These are phyloP conservation scores for Backusella mclennaniae DNA, from an alignment of 192 early-diverging fungal genomes.

Conservation along the genomic window DNA sequence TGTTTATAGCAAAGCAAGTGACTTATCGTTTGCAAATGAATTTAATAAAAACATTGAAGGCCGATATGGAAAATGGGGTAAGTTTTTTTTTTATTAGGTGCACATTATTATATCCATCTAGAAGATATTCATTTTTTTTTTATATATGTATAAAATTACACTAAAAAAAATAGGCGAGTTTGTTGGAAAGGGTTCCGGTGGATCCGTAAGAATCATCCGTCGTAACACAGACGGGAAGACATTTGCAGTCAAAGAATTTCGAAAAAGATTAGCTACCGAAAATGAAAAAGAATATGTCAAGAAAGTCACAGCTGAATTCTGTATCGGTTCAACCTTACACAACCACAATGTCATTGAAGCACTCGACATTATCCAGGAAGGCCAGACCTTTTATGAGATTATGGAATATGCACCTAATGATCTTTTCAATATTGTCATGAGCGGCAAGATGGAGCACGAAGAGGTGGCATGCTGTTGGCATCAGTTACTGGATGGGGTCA, in stretches of 20 bases:
- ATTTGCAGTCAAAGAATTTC: slow-evolving; percentile 85
- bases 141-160: neutral
- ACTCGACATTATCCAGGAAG: slow-evolving; percentile 73
- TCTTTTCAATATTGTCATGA: slow-evolving; percentile 79
- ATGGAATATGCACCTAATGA: slow-evolving; percentile 95
- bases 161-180: slow-evolving; percentile 23
- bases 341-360: slow-evolving; percentile 81
- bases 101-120: neutral
- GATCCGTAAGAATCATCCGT: slow-evolving; percentile 68
- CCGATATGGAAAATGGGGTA: slow-evolving; percentile 41
- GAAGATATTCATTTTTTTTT: neutral
- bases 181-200: slow-evolving; percentile 71
- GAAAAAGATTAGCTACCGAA: slow-evolving; percentile 61
- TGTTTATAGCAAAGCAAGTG: slow-evolving; percentile 17
- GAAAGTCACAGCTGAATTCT: slow-evolving; percentile 85
- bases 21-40: slow-evolving; percentile 33
- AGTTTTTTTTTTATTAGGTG: neutral
- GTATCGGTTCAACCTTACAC: slow-evolving; percentile 79
- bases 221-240: slow-evolving; percentile 58
- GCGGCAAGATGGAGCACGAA: slow-evolving; percentile 63
- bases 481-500: slow-evolving; percentile 73
- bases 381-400: slow-evolving; percentile 63
- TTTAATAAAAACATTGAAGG: slow-evolving; percentile 36
- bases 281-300: slow-evolving; percentile 77
- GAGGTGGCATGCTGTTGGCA: slow-evolving; percentile 86